phyloP scores from a whole-genome alignment of 164 flowering plant species.

The Aristolochia fimbriata region DNA sequence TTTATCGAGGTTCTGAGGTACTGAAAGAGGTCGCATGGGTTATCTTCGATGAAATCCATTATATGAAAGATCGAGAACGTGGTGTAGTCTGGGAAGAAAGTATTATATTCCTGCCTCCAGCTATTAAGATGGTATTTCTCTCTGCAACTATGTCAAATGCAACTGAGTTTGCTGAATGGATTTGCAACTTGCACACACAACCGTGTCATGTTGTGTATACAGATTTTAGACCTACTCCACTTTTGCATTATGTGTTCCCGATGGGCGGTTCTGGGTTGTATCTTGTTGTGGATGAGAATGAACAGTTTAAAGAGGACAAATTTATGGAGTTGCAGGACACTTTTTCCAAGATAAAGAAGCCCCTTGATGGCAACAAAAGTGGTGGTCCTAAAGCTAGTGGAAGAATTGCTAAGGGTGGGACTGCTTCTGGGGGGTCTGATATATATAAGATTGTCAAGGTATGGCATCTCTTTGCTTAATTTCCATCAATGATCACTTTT shows the following conservation, averaged over 20 bases:
- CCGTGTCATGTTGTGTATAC: slow-evolving; percentile 99
- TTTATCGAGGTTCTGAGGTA: slow-evolving; percentile 89
- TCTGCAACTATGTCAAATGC: slow-evolving; percentile 99
- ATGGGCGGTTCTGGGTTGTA: slow-evolving; percentile 81
- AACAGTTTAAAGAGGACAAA: slow-evolving; percentile 88
- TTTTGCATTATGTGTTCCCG: slow-evolving; percentile 96
- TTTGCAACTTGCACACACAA: slow-evolving; percentile 85
- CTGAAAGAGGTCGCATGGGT: slow-evolving; percentile 98
- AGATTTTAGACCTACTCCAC: slow-evolving; percentile 92
- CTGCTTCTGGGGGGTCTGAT: slow-evolving; percentile 73
- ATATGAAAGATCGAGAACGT: slow-evolving; percentile 93
- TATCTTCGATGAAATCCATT: slow-evolving; percentile 90
- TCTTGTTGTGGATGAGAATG: slow-evolving; percentile 92
- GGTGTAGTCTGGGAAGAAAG: slow-evolving; percentile 99
- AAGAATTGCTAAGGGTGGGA: slow-evolving; percentile 70
- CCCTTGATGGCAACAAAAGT: slow-evolving; percentile 28
- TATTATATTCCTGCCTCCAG: slow-evolving; percentile 86
- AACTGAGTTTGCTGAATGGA: slow-evolving; percentile 98
- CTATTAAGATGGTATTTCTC: slow-evolving; percentile 92
- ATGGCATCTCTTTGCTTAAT: not conserved
- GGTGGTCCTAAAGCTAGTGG: slow-evolving; percentile 49
- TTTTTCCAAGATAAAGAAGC: slow-evolving; percentile 46
- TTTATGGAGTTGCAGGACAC: slow-evolving; percentile 81
- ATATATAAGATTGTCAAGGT: slow-evolving; percentile 98
- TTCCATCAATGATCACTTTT: too few relatives aligned